Conservation (phyloP, 805 yeast species). For the Wickerhamiella brachini region DNA sequence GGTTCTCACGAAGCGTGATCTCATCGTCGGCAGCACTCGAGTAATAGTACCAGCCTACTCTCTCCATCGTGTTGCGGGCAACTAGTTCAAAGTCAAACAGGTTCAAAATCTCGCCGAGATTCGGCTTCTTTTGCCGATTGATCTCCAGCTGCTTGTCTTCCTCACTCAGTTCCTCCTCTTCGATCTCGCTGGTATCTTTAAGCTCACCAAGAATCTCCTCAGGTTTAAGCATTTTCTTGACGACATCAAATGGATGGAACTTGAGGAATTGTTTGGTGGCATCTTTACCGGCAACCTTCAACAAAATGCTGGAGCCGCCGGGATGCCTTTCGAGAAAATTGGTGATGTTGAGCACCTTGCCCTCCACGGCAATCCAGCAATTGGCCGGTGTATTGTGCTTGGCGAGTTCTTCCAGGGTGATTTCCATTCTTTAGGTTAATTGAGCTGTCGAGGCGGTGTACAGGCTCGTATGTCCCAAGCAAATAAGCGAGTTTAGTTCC, state of each 20-base stretch:
- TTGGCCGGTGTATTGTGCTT: conserved; percentile 44
- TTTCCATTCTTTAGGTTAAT: neutral
- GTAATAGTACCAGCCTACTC: conserved; percentile 84
- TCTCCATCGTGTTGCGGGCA: conserved; percentile 65
- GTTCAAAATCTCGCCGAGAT: conserved; percentile 55
- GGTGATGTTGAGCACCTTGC: conserved; percentile 66
- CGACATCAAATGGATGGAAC: conserved; percentile 79
- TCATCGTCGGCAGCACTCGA: conserved; percentile 91
- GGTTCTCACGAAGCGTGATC: conserved; percentile 79
- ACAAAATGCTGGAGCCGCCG: conserved; percentile 43
- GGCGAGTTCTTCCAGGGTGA: conserved; percentile 25
- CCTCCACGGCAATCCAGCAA: conserved; percentile 78
- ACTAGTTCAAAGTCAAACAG: conserved; percentile 76
- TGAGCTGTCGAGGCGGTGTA: neutral
- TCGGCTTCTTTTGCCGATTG: conserved; percentile 43
- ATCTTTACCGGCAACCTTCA: conserved; percentile 54
- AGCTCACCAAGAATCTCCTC: conserved; percentile 52
- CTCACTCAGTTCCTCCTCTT: conserved; percentile 27
- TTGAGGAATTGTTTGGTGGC: conserved; percentile 80
- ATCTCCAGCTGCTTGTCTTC: conserved; percentile 32
- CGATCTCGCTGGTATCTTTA: conserved; percentile 9
- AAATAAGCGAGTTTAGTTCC: neutral
- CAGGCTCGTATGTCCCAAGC: neutral
- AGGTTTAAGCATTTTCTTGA: conserved; percentile 44
- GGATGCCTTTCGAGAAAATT: conserved; percentile 46